Evolutionary conservation across 129 eudicot species (phyloP), one percentile per base, ranked within the genome.

Genomic region (Helichrysum umbraculigerum): DNA sequence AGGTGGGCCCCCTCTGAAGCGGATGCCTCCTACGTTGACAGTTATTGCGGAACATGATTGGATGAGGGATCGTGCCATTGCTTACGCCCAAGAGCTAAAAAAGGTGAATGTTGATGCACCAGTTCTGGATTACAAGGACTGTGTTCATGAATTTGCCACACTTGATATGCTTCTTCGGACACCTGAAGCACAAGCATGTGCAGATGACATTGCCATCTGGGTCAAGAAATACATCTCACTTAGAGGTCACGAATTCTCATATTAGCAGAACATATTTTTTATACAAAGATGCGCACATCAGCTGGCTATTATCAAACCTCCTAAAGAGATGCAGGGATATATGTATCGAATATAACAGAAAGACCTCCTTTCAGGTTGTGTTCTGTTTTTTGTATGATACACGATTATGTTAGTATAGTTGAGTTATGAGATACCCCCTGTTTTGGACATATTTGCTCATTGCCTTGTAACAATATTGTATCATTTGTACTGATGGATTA

Each of bases 41-140:
- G 87, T 93, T 25, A 88, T 90, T 62, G 96, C 96, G 14, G 96
- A 93, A 66, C 98, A 88, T 75, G 98, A 93, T 79, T 93, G 95
- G 96, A 93, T 93, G 98, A 90, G 96, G 78, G 98, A 93, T 70
- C 88, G 98, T 9, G 98, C 96, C 10, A 93, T 93, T 59, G 98
- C 98, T 35, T 93, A 93, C 58, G 85, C 98, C 5, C 95, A 93
- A 81, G 96, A 86, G 79, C 85, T 93, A 17, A 83, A 92, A 20
- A 90, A 90, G 83, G 96, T 93, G 58, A 90, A 93, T 44, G 98
- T 90, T 9, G 98, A 88, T 77, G 95, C 98, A 34, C 98, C 98
- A 2, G 92, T 93, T 83, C 81, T 88, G 11, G 98, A 93, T 82
- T 93, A 93, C 83, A 93, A 93, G 80, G 98, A 93, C 78, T 96